Percentiles rank a stretch among this genome's conserved stretches.
These are phyloP conservation scores for Colletotrichum falcatum DNA, from an alignment of 2,329 filamentous ascomycete species.

Conservation along the genomic window DNA sequence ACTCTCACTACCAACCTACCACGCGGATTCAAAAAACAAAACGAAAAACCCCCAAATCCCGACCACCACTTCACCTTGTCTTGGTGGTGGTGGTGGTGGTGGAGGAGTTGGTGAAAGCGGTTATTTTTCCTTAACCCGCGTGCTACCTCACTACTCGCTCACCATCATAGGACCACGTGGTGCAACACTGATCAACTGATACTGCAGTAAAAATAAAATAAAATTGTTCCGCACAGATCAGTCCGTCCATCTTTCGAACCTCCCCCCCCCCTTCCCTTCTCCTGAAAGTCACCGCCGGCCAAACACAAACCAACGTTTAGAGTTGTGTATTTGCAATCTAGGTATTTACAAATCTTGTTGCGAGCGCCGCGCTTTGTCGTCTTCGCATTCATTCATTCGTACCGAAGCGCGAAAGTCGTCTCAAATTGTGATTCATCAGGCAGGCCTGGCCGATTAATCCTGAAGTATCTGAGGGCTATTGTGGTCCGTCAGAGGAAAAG, in stretches of 20 bases:
- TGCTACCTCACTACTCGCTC: background rate
- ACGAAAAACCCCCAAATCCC: too few relatives aligned
- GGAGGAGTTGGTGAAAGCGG: too few relatives aligned
- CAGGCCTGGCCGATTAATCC: constrained; percentile 1
- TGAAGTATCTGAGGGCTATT: constrained; percentile 9
- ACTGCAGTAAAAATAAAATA: background rate
- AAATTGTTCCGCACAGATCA: constrained; percentile 16
- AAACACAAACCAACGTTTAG: background rate
- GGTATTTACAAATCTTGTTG: constrained; percentile 9
- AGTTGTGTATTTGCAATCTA: constrained; percentile 11
- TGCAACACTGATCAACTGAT: background rate
- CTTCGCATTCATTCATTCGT: constrained; percentile 25
- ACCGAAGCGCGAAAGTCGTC: constrained; percentile 15
- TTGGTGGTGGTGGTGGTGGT: too few relatives aligned
- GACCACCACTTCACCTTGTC: too few relatives aligned
- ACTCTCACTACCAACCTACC: constrained; percentile 3
- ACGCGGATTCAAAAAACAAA: too few relatives aligned
- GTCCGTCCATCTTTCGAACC: constrained; percentile 18
- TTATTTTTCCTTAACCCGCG: too few relatives aligned
- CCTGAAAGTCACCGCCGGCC: background rate
- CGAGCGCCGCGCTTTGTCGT: constrained; percentile 23
- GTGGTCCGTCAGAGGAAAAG: constrained; percentile 1
- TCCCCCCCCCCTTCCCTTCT: constrained; percentile 1
- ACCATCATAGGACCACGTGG: background rate
- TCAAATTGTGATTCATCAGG: background rate